Conservation (phyloP, 2,329 filamentous ascomycete species). For the Xylariaceae sp. region DNA sequence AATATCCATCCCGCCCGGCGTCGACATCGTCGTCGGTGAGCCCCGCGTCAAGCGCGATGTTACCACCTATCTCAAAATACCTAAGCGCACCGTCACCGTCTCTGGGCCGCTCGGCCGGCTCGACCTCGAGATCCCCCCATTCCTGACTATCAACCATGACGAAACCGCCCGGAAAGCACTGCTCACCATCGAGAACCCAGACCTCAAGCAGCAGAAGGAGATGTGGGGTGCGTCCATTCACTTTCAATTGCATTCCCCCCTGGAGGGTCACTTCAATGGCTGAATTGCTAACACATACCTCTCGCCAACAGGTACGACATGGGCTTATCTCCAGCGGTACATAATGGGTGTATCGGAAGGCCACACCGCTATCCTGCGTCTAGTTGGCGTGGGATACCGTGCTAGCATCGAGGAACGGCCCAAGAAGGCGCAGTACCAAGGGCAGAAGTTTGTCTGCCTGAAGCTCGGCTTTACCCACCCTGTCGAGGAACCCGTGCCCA, state of each 20-base stretch:
- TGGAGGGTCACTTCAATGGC: background rate
- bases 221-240: constrained; percentile 76
- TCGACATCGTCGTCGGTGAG: constrained; percentile 69
- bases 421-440: constrained; percentile 68
- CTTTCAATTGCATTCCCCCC: background rate
- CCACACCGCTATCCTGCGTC: constrained; percentile 84
- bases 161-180: constrained; percentile 57
- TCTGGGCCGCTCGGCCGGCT: constrained; percentile 79
- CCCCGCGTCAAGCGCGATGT: constrained; percentile 50
- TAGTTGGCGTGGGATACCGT: constrained; percentile 94
- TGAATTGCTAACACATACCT: no score
- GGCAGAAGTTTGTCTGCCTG: constrained; percentile 83
- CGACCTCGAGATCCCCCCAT: constrained; percentile 74
- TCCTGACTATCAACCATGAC: constrained; percentile 69
- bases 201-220: constrained; percentile 71
- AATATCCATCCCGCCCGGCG: constrained; percentile 77
- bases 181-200: constrained; percentile 65
- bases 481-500: constrained; percentile 80
- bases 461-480: constrained; percentile 98
- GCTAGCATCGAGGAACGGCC: constrained; percentile 78
- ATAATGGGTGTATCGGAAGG: constrained; percentile 94
- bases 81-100: constrained; percentile 67
- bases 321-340: constrained; percentile 85
- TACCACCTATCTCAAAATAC: constrained; percentile 58
- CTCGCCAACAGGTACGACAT: constrained; percentile 66